Evolutionary conservation across 1,139 yeast species (phyloP).

Genomic region (Suhomyces maxii): DNA sequence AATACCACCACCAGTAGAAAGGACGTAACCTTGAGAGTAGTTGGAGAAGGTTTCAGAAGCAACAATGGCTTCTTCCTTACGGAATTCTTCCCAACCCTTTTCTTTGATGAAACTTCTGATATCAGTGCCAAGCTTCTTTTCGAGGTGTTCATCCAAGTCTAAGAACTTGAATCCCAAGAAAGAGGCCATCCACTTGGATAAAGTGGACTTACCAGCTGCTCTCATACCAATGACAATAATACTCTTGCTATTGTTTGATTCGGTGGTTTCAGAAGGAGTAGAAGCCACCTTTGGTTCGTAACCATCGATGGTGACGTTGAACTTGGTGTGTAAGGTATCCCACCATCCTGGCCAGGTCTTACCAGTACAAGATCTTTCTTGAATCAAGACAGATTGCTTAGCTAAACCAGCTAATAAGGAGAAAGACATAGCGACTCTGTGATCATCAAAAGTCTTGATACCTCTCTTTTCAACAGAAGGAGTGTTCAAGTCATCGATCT

Average conservation of each 20-base stretch:
- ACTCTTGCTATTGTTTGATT: conserved; percentile 40
- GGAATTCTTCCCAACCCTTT: conserved; percentile 85
- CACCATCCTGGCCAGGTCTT: conserved; percentile 99
- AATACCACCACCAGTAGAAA: conserved; percentile 96
- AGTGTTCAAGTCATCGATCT: conserved; percentile 44
- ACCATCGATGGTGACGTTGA: conserved; percentile 70
- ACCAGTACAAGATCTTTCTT: conserved; percentile 89
- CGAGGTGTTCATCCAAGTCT: conserved; percentile 78
- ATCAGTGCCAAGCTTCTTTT: conserved; percentile 50
- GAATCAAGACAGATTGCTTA: conserved; percentile 62
- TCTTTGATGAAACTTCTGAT: conserved; percentile 68
- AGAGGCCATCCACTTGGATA: conserved; percentile 78
- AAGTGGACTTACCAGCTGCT: conserved; percentile 93
- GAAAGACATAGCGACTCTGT: conserved; percentile 97
- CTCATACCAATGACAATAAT: conserved; percentile 94
- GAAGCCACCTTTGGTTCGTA: conserved; percentile 39
- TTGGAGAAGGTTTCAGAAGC: conserved; percentile 52
- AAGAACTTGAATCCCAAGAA: conserved; percentile 69
- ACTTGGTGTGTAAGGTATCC: conserved; percentile 78
- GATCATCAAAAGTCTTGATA: conserved; percentile 85
- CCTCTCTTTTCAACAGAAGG: conserved; percentile 55
- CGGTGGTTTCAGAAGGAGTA: conserved; percentile 1
- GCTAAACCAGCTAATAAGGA: conserved; percentile 72
- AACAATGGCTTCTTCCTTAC: conserved; percentile 63
- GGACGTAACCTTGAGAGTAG: conserved; percentile 59